phyloP scores from a whole-genome alignment of 331 rosid genomes.

The Spiraea crenata region DNA sequence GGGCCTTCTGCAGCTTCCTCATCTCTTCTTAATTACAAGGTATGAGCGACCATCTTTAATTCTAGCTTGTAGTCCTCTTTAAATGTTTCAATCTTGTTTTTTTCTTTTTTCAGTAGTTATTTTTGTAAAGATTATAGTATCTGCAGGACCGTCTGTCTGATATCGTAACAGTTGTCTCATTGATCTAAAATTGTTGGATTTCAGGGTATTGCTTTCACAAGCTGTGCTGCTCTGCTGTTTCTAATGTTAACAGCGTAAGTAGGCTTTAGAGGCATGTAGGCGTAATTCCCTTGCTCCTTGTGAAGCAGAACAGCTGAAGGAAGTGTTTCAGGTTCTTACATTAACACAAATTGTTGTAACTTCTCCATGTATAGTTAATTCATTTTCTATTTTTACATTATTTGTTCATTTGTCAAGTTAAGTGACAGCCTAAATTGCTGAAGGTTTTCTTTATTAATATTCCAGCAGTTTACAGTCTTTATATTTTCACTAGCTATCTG shows the following conservation, averaged over 20 bases:
- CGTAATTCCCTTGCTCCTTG: too few relatives aligned
- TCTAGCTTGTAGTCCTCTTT: background rate
- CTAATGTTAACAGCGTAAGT: conserved; percentile 30
- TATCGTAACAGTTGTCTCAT: background rate
- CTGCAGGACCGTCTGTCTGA: too few relatives aligned
- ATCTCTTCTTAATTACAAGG: conserved; percentile 64
- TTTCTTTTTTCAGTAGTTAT: too few relatives aligned
- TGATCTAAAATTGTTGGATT: conserved; percentile 12
- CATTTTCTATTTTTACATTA: conserved; percentile 19
- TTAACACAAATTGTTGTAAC: background rate
- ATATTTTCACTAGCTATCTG: too few relatives aligned
- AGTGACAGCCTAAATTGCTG: conserved; percentile 15
- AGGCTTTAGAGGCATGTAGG: background rate
- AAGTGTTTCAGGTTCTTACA: background rate
- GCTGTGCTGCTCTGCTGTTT: conserved; percentile 41
- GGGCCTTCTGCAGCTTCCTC: conserved; percentile 61
- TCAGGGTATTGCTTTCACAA: conserved; percentile 53
- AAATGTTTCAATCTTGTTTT: too few relatives aligned
- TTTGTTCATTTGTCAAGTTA: background rate
- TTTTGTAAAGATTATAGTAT: too few relatives aligned
- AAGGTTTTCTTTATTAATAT: conserved; percentile 8
- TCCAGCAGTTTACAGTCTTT: background rate
- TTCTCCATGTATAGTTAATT: conserved; percentile 18
- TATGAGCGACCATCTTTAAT: conserved; percentile 6
- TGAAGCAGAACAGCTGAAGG: background rate